Percentiles rank a stretch among this genome's conserved stretches.
Evolutionary conservation across 2,329 filamentous ascomycete genomes (phyloP).

Genomic region (Cercospora janseana): DNA sequence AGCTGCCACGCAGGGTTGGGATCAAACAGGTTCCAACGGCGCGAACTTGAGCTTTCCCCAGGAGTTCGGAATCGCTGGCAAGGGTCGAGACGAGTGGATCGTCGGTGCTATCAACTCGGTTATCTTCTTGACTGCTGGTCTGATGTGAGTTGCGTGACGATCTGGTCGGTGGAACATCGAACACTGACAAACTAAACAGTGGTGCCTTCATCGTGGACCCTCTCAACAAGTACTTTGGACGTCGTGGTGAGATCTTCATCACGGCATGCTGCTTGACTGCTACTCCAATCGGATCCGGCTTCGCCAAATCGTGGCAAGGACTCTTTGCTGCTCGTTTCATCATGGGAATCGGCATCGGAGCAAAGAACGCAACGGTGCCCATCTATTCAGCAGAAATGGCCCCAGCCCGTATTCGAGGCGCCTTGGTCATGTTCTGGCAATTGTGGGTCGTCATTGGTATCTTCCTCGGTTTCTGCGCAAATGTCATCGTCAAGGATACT

Average conservation of each 20-base stretch:
- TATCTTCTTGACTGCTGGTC: conserved; percentile 49
- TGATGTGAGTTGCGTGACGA: conserved; percentile 29
- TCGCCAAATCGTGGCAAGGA: conserved; percentile 59
- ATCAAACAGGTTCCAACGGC: conserved; percentile 38
- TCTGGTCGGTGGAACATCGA: background rate
- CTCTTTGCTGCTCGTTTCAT: conserved; percentile 64
- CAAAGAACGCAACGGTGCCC: conserved; percentile 48
- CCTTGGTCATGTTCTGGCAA: conserved; percentile 82
- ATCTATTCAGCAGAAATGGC: conserved; percentile 48
- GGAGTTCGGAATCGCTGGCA: conserved; percentile 35
- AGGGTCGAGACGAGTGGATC: conserved; percentile 28
- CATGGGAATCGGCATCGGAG: conserved; percentile 59
- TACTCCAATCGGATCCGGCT: conserved; percentile 68
- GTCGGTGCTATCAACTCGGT: conserved; percentile 53
- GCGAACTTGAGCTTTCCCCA: conserved; percentile 35
- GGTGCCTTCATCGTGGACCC: conserved; percentile 57
- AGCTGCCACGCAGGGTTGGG: conserved; percentile 38
- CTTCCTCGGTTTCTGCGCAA: conserved; percentile 65
- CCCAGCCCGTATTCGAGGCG: conserved; percentile 53
- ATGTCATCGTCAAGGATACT: conserved; percentile 61
- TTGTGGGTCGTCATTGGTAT: conserved; percentile 57
- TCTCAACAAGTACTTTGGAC: conserved; percentile 39
- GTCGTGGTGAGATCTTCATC: conserved; percentile 43
- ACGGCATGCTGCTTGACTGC: conserved; percentile 50
- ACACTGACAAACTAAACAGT: conserved; percentile 18